A percentile compares a stretch with the other conserved stretches of the same genome.
Conservation (phyloP, 2,329 filamentous ascomycete species). For the Colletotrichum cereale region DNA sequence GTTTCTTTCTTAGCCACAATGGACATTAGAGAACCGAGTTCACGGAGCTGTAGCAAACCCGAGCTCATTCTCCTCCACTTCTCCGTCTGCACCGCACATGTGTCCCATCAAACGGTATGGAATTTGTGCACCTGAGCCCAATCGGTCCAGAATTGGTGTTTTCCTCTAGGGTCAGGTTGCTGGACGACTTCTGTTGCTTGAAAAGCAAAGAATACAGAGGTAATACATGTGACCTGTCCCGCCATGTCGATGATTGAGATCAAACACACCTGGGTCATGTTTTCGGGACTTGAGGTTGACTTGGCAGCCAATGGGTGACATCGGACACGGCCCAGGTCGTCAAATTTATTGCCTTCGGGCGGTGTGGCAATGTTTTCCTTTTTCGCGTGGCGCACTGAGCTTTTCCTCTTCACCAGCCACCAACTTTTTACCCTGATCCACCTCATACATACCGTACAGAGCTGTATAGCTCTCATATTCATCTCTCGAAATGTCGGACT, state of each 20-base stretch:
- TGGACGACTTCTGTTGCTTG: no score
- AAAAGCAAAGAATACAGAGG: no score
- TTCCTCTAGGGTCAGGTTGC: not conserved
- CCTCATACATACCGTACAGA: not conserved
- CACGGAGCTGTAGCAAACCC: not conserved
- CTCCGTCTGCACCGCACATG: not conserved
- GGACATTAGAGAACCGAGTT: no score
- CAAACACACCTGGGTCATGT: not conserved
- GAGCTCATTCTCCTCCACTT: not conserved
- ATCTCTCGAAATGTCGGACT: conserved; percentile 47
- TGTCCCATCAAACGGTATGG: not conserved
- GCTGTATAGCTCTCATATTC: not conserved
- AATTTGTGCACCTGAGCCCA: not conserved
- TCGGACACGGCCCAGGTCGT: not conserved
- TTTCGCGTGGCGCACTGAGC: not conserved
- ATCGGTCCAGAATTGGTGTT: not conserved
- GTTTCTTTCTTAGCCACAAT: not conserved
- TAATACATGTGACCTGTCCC: not conserved
- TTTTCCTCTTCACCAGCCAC: not conserved
- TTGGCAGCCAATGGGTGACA: not conserved
- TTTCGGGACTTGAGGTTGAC: not conserved
- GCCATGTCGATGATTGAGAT: not conserved
- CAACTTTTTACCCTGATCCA: not conserved
- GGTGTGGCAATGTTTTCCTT: conserved; percentile 18
- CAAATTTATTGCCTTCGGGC: conserved; percentile 4